A percentile compares a stretch with the other conserved stretches of the same genome.
Conservation (phyloP, 805 yeast species). For the Suhomyces sp. region DNA sequence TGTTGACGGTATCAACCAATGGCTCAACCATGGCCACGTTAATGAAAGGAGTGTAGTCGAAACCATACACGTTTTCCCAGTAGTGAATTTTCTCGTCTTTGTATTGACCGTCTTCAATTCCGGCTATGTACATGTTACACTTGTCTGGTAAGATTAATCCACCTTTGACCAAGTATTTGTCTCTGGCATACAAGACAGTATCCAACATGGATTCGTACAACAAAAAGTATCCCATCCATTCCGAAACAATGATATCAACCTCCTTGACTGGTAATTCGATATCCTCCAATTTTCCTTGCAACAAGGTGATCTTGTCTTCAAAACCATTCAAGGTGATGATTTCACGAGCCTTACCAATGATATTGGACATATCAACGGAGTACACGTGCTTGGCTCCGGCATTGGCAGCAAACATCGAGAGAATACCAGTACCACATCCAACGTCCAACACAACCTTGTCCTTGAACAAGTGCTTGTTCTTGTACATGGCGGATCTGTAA, state of each 20-base stretch:
- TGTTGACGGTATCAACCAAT: constrained; percentile 90
- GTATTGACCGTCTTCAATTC: constrained; percentile 89
- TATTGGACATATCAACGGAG: constrained; percentile 96
- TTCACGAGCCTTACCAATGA: constrained; percentile 93
- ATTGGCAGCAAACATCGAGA: constrained; percentile 96
- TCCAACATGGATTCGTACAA: constrained; percentile 97
- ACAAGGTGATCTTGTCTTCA: constrained; percentile 77
- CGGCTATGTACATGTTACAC: constrained; percentile 85
- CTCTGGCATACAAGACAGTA: constrained; percentile 93
- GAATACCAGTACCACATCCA: constrained; percentile 98
- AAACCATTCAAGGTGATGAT: constrained; percentile 83
- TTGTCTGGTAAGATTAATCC: constrained; percentile 96
- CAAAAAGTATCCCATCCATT: constrained; percentile 99
- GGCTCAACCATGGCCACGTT: constrained; percentile 90
- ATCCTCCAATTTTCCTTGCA: constrained; percentile 94
- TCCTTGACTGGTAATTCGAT: constrained; percentile 77
- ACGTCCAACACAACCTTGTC: constrained; percentile 95
- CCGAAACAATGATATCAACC: constrained; percentile 94
- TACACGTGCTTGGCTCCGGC: constrained; percentile 99
- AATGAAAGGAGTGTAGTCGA: constrained; percentile 90
- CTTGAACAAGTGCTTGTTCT: constrained; percentile 84
- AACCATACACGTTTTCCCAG: constrained; percentile 98
- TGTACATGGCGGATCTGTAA: constrained; percentile 88
- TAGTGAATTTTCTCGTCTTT: constrained; percentile 86
- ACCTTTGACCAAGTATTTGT: constrained; percentile 73